A percentile compares a stretch with the other conserved stretches of the same genome.
phyloP scores from a whole-genome alignment of 805 yeast species.

The Wickerhamomyces canadensis region DNA sequence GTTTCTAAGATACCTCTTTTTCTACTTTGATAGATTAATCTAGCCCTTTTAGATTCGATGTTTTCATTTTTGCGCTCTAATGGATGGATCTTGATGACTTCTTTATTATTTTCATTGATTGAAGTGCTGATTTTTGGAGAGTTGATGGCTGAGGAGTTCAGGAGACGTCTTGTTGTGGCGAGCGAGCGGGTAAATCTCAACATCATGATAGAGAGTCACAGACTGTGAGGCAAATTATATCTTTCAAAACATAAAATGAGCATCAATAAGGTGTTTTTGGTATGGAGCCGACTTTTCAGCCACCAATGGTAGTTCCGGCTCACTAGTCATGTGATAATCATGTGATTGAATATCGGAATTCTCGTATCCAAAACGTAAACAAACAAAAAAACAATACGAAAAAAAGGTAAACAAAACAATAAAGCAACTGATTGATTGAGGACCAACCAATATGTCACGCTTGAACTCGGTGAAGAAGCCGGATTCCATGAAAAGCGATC shows the following conservation, averaged over 20 bases:
- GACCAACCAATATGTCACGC: conserved; percentile 2
- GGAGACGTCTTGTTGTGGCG: neutral
- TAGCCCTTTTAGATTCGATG: conserved; percentile 71
- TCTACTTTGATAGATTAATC: conserved; percentile 85
- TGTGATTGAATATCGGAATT: too few species aligned
- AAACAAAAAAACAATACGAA: neutral
- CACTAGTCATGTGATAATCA: too few species aligned
- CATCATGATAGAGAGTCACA: neutral
- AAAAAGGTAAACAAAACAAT: neutral
- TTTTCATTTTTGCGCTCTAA: conserved; percentile 70
- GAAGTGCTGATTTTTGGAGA: conserved; percentile 18
- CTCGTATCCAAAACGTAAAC: neutral
- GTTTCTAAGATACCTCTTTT: conserved; percentile 95
- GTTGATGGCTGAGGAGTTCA: too few species aligned
- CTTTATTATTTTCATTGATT: conserved; percentile 12
- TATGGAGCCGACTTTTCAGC: too few species aligned
- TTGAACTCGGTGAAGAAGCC: conserved; percentile 3
- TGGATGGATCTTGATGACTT: conserved; percentile 55
- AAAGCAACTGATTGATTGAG: too few species aligned
- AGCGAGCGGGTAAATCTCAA: neutral
- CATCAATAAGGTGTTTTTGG: too few species aligned
- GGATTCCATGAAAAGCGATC: conserved; percentile 30
- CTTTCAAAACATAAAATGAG: too few species aligned
- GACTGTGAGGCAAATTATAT: too few species aligned
- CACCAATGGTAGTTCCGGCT: too few species aligned